These are phyloP conservation scores for Tephrocybe sp. DNA, from an alignment of 768 basidiomycete genomes.

Conservation along the genomic window DNA sequence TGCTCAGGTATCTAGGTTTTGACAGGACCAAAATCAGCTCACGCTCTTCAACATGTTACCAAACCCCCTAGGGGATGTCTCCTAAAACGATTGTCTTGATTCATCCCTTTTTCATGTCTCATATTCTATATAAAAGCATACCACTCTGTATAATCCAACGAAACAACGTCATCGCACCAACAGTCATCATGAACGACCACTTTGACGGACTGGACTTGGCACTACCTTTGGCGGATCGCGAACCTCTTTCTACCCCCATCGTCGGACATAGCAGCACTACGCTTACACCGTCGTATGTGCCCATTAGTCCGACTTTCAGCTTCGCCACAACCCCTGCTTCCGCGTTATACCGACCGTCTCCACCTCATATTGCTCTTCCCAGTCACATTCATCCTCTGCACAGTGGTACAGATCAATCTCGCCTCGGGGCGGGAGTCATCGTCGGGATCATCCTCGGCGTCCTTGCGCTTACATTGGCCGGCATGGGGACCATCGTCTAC, in stretches of 20 bases:
- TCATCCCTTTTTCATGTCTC: not conserved
- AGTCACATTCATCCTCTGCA: not conserved
- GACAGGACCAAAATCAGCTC: no score
- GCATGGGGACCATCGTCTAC: conserved; percentile 14
- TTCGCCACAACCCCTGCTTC: not conserved
- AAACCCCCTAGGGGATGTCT: no score
- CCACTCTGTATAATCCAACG: not conserved
- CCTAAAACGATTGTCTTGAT: not conserved
- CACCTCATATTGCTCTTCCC: conserved; percentile 14
- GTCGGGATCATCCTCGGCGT: conserved; percentile 19
- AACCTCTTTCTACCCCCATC: not conserved
- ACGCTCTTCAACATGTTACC: no score
- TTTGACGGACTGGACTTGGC: not conserved
- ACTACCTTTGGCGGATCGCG: not conserved
- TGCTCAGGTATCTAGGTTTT: no score
- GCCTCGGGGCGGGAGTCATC: conserved; percentile 16
- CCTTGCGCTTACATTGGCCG: conserved; percentile 10
- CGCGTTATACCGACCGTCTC: conserved; percentile 1
- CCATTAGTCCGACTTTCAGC: not conserved
- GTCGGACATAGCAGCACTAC: conserved; percentile 2
- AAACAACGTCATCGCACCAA: not conserved
- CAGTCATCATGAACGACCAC: not conserved
- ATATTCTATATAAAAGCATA: not conserved
- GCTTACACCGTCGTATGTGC: not conserved
- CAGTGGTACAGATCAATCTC: not conserved